A percentile compares a stretch with the other conserved stretches of the same genome.
Evolutionary conservation across 1,284 basidiomycete genomes (phyloP).

Genomic region (Ganoderma multipileum): DNA sequence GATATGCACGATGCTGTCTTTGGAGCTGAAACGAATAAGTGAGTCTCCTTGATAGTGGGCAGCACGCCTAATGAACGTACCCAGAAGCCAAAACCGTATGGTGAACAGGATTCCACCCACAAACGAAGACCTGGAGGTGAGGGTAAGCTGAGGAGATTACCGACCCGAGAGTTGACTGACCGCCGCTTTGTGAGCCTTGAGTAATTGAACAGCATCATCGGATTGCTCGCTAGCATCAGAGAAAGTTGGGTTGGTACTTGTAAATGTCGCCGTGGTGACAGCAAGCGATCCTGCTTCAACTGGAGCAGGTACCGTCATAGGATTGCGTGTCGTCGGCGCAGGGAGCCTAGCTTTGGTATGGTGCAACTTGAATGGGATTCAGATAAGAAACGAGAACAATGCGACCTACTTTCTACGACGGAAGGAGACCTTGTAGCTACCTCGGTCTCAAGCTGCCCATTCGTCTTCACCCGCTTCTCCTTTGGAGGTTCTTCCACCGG

Average conservation of each 20-base stretch:
- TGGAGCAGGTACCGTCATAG: not conserved
- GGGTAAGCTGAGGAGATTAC: not conserved
- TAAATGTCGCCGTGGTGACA: not conserved
- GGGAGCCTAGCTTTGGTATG: constrained; percentile 21
- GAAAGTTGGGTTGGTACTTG: not conserved
- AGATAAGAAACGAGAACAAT: constrained; percentile 14
- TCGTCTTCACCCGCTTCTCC: constrained; percentile 41
- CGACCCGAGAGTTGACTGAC: constrained; percentile 41
- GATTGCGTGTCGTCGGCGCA: not conserved
- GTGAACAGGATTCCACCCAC: constrained; percentile 79
- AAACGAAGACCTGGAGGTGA: constrained; percentile 72
- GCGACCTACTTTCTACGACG: constrained; percentile 40
- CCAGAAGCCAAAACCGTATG: constrained; percentile 74
- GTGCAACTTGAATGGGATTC: constrained; percentile 12
- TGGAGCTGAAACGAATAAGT: constrained; percentile 59
- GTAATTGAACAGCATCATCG: constrained; percentile 50
- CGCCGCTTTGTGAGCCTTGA: constrained; percentile 69
- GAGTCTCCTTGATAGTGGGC: constrained; percentile 1
- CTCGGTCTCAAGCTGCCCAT: constrained; percentile 33
- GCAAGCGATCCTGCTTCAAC: constrained; percentile 5
- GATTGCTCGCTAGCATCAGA: constrained; percentile 12
- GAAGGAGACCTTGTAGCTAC: constrained; percentile 35
- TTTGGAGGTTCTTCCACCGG: constrained; percentile 34
- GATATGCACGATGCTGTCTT: constrained; percentile 76
- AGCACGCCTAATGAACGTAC: constrained; percentile 46